phyloP scores from a whole-genome alignment of 192 early-diverging fungal genomes.

The Funneliformis mosseae region DNA sequence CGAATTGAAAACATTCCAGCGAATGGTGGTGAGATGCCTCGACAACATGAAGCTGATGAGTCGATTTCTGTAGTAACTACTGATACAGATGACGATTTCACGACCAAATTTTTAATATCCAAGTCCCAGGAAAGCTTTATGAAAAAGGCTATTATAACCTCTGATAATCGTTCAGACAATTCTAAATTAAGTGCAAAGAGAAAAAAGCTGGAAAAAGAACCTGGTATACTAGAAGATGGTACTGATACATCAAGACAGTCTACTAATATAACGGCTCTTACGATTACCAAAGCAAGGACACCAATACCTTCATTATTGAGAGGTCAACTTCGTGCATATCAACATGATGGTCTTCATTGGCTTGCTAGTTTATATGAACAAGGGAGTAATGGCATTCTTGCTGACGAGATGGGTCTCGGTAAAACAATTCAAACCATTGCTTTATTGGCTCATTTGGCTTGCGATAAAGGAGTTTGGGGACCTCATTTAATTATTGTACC shows the following conservation, averaged over 20 bases:
- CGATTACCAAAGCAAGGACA: conserved; percentile 51
- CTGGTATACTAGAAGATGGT: background rate
- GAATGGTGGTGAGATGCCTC: no score
- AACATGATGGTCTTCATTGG: conserved; percentile 91
- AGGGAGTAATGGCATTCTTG: conserved; percentile 74
- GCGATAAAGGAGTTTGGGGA: conserved; percentile 61
- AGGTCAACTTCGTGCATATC: conserved; percentile 82
- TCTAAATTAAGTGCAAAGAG: conserved; percentile 19
- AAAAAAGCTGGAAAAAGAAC: background rate
- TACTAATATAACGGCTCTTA: conserved; percentile 41
- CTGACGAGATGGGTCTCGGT: conserved; percentile 70
- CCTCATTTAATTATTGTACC: conserved; percentile 79
- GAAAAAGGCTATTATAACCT: no score
- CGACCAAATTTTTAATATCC: no score
- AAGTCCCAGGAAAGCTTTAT: no score
- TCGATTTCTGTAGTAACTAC: no score
- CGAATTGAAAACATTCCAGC: conserved; percentile 13
- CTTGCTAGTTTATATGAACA: conserved; percentile 83
- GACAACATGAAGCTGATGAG: no score
- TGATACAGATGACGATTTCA: no score
- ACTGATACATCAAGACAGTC: background rate
- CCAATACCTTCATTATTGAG: conserved; percentile 63
- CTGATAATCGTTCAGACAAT: background rate
- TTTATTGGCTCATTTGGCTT: conserved; percentile 66
- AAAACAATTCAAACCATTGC: conserved; percentile 73